Evolutionary conservation across 1,139 yeast species (phyloP).

Genomic region (Blastobotrys persicus): DNA sequence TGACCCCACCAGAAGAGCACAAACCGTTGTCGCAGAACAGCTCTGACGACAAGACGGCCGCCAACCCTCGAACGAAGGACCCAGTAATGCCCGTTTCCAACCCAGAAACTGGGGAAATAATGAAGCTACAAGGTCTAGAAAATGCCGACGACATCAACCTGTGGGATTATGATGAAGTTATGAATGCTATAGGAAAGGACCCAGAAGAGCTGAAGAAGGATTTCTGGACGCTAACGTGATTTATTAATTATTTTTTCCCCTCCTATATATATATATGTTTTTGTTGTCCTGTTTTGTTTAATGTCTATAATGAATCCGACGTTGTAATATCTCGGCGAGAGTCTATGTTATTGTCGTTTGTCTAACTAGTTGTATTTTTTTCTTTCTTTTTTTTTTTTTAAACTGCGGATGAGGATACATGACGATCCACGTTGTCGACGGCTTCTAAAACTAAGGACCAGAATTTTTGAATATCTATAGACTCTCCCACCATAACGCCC

Average conservation of each 20-base stretch:
- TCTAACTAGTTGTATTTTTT: neutral
- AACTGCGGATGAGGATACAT: conserved; percentile 5
- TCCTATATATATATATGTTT: too few relatives aligned
- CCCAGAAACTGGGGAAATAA: conserved; percentile 16
- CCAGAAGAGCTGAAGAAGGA: conserved; percentile 26
- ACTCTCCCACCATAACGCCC: conserved; percentile 48
- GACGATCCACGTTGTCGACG: conserved; percentile 36
- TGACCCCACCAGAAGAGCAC: conserved; percentile 30
- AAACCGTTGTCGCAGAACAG: conserved; percentile 8
- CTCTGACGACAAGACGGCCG: conserved; percentile 6
- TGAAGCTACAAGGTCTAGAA: conserved; percentile 25
- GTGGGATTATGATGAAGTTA: conserved; percentile 31
- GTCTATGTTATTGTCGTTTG: too few relatives aligned
- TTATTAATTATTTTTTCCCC: too few relatives aligned
- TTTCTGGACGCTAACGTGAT: conserved; percentile 27
- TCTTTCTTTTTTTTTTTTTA: neutral
- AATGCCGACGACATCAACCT: conserved; percentile 19
- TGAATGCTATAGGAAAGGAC: conserved; percentile 27
- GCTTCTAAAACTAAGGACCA: conserved; percentile 52
- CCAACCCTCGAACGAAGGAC: neutral
- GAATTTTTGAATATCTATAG: conserved; percentile 48
- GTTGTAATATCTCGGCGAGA: too few relatives aligned
- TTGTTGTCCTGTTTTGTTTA: neutral
- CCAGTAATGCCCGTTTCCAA: conserved; percentile 19
- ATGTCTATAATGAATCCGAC: neutral